These are phyloP conservation scores for Hypsizygus marmoreus DNA, from an alignment of 768 basidiomycete species.

Conservation along the genomic window DNA sequence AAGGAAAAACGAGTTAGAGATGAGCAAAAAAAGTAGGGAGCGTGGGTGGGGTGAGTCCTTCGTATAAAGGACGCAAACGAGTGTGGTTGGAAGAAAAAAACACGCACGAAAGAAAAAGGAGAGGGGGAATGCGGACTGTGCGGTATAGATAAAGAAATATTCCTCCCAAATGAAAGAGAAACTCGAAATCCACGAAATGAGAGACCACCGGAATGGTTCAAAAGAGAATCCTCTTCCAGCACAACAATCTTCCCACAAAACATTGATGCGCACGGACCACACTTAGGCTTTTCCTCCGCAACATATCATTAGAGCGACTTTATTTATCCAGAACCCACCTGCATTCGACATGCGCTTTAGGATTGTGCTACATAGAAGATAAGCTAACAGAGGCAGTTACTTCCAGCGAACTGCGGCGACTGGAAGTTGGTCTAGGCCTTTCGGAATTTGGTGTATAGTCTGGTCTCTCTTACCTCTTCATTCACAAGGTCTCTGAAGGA, in stretches of 20 bases:
- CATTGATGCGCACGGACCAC: conserved; percentile 21
- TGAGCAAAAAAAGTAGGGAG: conserved; percentile 55
- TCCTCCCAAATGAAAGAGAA: conserved; percentile 20
- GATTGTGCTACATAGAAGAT: no score
- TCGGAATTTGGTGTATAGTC: no score
- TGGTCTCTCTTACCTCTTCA: no score
- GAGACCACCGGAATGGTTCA: not conserved
- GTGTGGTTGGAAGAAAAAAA: conserved; percentile 31
- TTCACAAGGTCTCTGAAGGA: no score
- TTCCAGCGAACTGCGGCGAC: no score
- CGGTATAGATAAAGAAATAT: conserved; percentile 24
- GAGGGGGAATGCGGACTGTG: conserved; percentile 18
- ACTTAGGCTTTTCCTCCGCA: not conserved
- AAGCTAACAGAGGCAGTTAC: no score
- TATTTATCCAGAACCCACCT: not conserved
- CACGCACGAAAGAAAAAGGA: conserved; percentile 31
- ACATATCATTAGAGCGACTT: no score
- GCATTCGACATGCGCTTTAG: no score
- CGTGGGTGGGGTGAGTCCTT: conserved; percentile 41
- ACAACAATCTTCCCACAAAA: not conserved
- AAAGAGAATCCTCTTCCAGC: conserved; percentile 1
- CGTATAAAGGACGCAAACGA: conserved; percentile 37
- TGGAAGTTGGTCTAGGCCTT: no score
- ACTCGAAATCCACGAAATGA: conserved; percentile 17
- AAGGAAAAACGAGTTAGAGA: conserved; percentile 47